These are phyloP conservation scores for Waltiozyma sp. DNA, from an alignment of 1,139 yeast species.

Conservation along the genomic window DNA sequence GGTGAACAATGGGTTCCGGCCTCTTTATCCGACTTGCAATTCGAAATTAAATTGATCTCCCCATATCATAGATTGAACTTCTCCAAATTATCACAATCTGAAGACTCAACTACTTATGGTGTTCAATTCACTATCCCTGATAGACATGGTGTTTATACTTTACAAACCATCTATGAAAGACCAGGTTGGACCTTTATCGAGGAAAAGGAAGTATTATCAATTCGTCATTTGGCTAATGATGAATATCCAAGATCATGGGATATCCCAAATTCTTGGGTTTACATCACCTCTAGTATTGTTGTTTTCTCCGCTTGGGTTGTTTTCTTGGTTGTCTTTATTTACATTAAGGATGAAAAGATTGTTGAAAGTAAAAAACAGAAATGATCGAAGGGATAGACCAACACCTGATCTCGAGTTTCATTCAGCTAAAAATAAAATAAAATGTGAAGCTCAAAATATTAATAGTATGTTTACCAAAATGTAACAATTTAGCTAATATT, in stretches of 20 bases:
- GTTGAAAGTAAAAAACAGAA: slow-evolving; percentile 17
- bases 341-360: slow-evolving; percentile 14
- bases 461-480: no score
- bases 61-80: slow-evolving; percentile 82
- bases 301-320: slow-evolving; percentile 69
- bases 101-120: slow-evolving; percentile 32
- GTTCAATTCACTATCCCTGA: slow-evolving; percentile 72
- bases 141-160: slow-evolving; percentile 94
- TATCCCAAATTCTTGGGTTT: slow-evolving; percentile 88
- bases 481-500: no score
- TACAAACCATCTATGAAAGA: slow-evolving; percentile 68
- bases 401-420: no score
- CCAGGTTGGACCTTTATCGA: slow-evolving; percentile 61
- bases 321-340: slow-evolving; percentile 53
- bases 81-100: slow-evolving; percentile 21
- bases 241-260: slow-evolving; percentile 93
- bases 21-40: slow-evolving; percentile 49
- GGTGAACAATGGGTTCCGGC: slow-evolving; percentile 62
- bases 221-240: slow-evolving; percentile 91
- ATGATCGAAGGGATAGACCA: no score
- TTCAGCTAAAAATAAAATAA: no score
- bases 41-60: slow-evolving; percentile 84
- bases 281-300: slow-evolving; percentile 56
- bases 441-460: no score
- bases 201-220: slow-evolving; percentile 63